Base-by-base conservation (phyloP, 2,329 filamentous ascomycete genomes). In the Mycogone perniciosa region DNA sequence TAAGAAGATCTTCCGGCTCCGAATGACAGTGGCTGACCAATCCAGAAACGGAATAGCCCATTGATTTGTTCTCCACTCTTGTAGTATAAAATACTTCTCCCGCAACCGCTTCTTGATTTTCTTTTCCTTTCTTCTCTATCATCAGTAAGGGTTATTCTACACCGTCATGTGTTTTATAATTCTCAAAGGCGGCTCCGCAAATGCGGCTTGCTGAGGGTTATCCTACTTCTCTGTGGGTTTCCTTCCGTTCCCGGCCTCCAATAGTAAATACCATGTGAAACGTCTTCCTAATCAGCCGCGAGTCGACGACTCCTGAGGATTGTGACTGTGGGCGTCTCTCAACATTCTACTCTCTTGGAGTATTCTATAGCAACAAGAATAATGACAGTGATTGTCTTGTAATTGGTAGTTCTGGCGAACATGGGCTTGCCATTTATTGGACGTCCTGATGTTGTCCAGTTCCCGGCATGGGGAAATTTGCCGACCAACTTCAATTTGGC, bases 171-270 rank as follows among this genome's bases (percentile, higher is more conserved):
- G 73, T 72, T 71, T 70, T 66, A 64, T 67, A 67, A 67, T 68
- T 67, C 66, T 58, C 59, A 61, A 67, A 63, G 74, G 71, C 66
- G 75, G 74, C 75, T 77, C 73, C 75, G 72, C 75, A 63, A 66
- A 65, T 62, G 74, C 71, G 74, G 73, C 73, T 75, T 76, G 74
- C 75, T 77, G 74, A 75, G 73, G 72, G 74, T 71, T 73, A 72
- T 68, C 65, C 59, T 60, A 55, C 61, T 64, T 64, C 64, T 63
- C 71, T 62, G 71, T 77, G 71, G 70, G 71, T 75, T 68, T 75
- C 68, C 73, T 71, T 76, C 74, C 75, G 75, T 77, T 77, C 75
- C 75, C 75, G 73, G 75, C 75, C 75, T 66, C 73, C 74, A 59
- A 72, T 53, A 77, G 59, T 54, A 68, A 72, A 62, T 44, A 7